These are phyloP conservation scores for Blastocystis sp. DNA, from an alignment of 352 stramenopile genomes.

Conservation along the genomic window DNA sequence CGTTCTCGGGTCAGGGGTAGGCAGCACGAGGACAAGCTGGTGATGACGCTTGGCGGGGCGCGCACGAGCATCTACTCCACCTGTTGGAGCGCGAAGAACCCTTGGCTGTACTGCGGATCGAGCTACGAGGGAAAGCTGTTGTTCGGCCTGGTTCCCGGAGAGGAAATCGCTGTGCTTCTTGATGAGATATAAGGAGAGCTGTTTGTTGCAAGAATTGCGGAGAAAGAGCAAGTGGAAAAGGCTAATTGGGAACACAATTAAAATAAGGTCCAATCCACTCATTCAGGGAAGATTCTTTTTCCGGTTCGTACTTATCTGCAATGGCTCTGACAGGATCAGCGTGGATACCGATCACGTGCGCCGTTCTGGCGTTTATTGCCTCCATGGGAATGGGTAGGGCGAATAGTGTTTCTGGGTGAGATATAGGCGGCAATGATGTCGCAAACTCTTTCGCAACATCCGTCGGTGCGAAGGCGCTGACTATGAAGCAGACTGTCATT, in stretches of 20 bases:
- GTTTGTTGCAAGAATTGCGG: no score
- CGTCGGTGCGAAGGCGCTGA: constrained; percentile 79
- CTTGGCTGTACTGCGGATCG: constrained; percentile 57
- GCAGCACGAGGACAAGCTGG: constrained; percentile 56
- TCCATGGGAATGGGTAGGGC: constrained; percentile 52
- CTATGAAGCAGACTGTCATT: constrained; percentile 77
- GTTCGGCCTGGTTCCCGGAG: constrained; percentile 58
- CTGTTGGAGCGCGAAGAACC: constrained; percentile 54
- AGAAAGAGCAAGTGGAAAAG: no score
- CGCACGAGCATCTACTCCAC: constrained; percentile 34
- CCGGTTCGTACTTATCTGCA: neutral
- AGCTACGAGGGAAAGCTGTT: constrained; percentile 64
- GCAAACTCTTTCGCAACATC: constrained; percentile 81
- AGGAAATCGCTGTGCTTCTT: constrained; percentile 52
- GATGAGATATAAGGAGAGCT: constrained; percentile 38
- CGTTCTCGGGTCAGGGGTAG: neutral
- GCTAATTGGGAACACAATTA: neutral
- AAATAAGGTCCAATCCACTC: neutral
- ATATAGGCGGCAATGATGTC: constrained; percentile 80
- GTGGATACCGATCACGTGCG: constrained; percentile 50
- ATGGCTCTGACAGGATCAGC: constrained; percentile 15
- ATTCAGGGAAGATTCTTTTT: neutral
- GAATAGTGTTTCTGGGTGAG: neutral
- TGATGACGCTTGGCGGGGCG: constrained; percentile 52
- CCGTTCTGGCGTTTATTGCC: constrained; percentile 55